Evolutionary conservation across 2,329 filamentous ascomycete species (phyloP).

Genomic region (Ophiostoma populinum): DNA sequence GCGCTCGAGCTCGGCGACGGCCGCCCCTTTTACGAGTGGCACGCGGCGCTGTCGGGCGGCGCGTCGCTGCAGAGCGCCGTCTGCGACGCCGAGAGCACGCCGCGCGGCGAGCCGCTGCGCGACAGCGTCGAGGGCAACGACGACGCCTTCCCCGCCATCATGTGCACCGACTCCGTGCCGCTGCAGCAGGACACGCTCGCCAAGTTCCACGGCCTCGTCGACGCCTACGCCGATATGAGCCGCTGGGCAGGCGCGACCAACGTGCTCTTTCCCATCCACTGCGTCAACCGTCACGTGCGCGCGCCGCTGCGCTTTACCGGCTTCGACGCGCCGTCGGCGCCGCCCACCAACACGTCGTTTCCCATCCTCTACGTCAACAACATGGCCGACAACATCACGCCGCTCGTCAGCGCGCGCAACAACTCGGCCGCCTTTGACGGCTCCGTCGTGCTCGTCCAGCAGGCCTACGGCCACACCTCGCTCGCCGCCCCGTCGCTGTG

Average conservation of each 20-base stretch:
- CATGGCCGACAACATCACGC: conserved; percentile 28
- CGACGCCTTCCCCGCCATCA: conserved; percentile 27
- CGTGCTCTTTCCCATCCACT: conserved; percentile 23
- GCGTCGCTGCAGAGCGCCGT: conserved; percentile 10
- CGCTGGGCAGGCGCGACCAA: conserved; percentile 26
- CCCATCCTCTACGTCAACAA: conserved; percentile 28
- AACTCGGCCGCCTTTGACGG: conserved; percentile 13
- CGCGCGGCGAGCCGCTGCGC: conserved; percentile 17
- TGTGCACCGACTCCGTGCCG: conserved; percentile 25
- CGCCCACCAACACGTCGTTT: conserved; percentile 19
- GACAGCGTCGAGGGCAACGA: conserved; percentile 18
- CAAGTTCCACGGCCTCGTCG: conserved; percentile 19
- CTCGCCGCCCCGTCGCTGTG: conserved; percentile 27
- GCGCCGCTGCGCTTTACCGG: conserved; percentile 23
- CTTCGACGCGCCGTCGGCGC: conserved; percentile 15
- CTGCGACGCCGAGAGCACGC: conserved; percentile 17
- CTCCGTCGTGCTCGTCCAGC: conserved; percentile 29
- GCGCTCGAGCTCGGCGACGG: conserved; percentile 28
- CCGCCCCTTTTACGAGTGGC: conserved; percentile 22
- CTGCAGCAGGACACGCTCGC: conserved; percentile 17
- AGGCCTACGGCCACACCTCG: conserved; percentile 30
- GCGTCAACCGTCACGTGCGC: conserved; percentile 21
- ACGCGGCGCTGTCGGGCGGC: conserved; percentile 7
- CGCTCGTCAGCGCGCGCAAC: conserved; percentile 20
- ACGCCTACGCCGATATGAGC: conserved; percentile 21